phyloP scores from a whole-genome alignment of 176 grass and related monocot species.

The Triticum urartu region DNA sequence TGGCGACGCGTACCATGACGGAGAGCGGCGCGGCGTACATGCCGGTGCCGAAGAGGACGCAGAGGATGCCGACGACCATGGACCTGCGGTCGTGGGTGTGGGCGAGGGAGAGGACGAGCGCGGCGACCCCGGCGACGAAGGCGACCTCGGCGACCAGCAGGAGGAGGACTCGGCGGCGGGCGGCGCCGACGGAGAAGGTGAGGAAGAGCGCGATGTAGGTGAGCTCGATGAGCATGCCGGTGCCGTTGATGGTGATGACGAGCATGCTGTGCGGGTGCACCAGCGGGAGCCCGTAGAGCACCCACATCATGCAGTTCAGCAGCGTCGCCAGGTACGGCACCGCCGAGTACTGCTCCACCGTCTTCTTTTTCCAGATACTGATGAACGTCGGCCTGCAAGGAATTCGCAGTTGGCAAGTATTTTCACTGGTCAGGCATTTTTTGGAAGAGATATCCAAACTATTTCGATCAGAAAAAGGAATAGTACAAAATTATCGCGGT shows the following conservation, averaged over 20 bases:
- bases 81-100: conserved; percentile 65
- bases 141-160: conserved; percentile 53
- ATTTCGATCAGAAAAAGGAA: no score
- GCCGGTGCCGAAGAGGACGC: conserved; percentile 81
- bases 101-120: conserved; percentile 56
- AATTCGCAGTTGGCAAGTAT: background rate
- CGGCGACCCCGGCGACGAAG: conserved; percentile 57
- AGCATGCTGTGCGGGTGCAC: conserved; percentile 96
- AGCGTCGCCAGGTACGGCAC: conserved; percentile 89
- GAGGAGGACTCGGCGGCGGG: conserved; percentile 50
- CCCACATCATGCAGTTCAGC: conserved; percentile 99
- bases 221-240: conserved; percentile 80
- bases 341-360: conserved; percentile 91
- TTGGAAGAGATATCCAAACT: no score
- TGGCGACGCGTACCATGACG: conserved; percentile 71
- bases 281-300: conserved; percentile 74
- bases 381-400: conserved; percentile 73
- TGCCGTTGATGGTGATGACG: conserved; percentile 94
- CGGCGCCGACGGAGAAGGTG: conserved; percentile 50
- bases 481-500: background rate
- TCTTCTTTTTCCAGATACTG: conserved; percentile 78
- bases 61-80: conserved; percentile 87
- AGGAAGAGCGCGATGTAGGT: conserved; percentile 80
- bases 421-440: no score
- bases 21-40: conserved; percentile 95